Evolutionary conservation across 179 eudicot species (phyloP), one percentile per base, ranked within the genome.

Genomic region (Vitellaria paradoxa): DNA sequence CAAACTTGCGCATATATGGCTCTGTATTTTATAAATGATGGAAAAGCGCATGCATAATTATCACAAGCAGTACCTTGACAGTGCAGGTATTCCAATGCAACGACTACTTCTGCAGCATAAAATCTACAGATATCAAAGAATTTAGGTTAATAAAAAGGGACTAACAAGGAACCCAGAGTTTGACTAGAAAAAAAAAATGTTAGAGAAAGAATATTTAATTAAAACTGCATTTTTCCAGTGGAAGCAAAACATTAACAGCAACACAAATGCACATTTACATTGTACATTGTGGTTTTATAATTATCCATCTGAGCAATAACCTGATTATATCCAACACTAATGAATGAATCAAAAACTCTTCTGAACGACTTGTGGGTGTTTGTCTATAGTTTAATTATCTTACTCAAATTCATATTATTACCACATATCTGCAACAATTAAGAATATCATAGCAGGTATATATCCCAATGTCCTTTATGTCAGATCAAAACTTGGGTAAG

Each of bases 11-110:
- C 37, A 42, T 47, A 21, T 74, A 13, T 61, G 46, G 62, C 9
- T 12, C 21, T 40, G 30, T n/a, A 26, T 14, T 59, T 59, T n/a
- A 1, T 45, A 21, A 26, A 20, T 63, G 17, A 65, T 45, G 47
- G 24, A 59, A 55, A 69, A 50, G 37, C 46, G n/a, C 12, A 42
- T 15, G 7, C 14, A 18, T 24, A 59, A 70, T 14, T 5, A 14
- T 24, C 0, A 49, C 42, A 13, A 72, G 3, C 37, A 72, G 50
- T 92, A 96, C 99, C 99, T 94, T 92, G 98, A 81, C 99, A 96
- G 83, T 96, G 98, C 80, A 96, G 96, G 85, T 96, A 96, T 80
- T 96, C 99, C 78, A 96, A 85, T 24, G 97, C 99, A 83, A 92
- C 84, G 49, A 96, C 70, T 67, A 96, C 98, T 83, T 96, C 97